Base-by-base conservation (phyloP, 1,139 yeast species). In the Debaryomyces psychrophilus region DNA sequence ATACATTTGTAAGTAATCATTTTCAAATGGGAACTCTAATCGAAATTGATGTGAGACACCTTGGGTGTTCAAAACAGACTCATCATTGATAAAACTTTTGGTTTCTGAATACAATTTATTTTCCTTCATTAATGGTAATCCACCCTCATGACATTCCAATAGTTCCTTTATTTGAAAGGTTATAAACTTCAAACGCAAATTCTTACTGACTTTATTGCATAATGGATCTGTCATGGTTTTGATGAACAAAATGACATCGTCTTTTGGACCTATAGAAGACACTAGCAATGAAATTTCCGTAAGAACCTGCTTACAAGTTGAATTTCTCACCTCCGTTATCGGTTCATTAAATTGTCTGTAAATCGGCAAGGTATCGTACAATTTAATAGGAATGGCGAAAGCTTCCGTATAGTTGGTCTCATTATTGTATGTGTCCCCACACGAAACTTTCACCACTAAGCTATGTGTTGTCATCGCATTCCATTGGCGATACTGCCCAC, bases 261-360 rank as follows among this genome's bases (percentile, higher is more conserved):
- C 85, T 23, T 61, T 58, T 0, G 83, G 83, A 1, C 85, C 84
- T 9, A 79, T 66, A n/a, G 81, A 70, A 3, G 76, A 64, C 3
- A 66, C 65, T 0, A 82, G 79, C 23, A 79, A 51, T 3, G 71
- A 60, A 35, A 76, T 60, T 31, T 79, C 81, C 6, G 71, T 64
- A 39, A 75, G 55, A 4, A 76, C 67, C 50, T 73, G 74, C 17
- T 69, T 67, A 52, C 79, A 82, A 11, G 61, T 55, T 1, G 81
- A 69, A 4, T 67, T 66, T 8, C 62, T 56, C 31, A 65, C 57
- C 49, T 75, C 73, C 46, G 69, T 55, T 29, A 71, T 62, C 14
- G 85, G 78, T 61, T 83, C 76, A 60, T 78, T 67, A 64, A 75
- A 73, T 57, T 79, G 83, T 23, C 83, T 62, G 53, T 79, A 80